Evolutionary conservation across 2,329 filamentous ascomycete genomes (phyloP).

Genomic region (Colletotrichum karsti): DNA sequence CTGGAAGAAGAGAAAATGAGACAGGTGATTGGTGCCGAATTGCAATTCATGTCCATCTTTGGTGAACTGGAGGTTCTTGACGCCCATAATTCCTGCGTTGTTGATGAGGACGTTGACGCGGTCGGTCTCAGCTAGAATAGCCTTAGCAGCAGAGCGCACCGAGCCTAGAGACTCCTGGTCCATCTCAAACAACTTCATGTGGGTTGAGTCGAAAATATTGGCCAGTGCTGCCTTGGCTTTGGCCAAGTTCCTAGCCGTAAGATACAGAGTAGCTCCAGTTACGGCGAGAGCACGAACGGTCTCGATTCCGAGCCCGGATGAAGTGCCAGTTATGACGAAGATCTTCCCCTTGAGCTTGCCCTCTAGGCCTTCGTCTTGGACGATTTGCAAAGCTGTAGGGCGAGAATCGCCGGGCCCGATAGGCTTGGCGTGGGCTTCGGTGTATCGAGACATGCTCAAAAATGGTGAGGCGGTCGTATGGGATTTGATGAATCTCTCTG

Average conservation of each 20-base stretch:
- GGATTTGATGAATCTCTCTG: background rate
- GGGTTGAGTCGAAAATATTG: constrained; percentile 22
- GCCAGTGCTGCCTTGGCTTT: constrained; percentile 41
- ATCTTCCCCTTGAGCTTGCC: constrained; percentile 41
- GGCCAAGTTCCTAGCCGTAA: constrained; percentile 42
- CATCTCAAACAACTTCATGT: constrained; percentile 1
- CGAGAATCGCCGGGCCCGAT: constrained; percentile 40
- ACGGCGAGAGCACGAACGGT: constrained; percentile 44
- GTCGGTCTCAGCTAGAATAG: constrained; percentile 37
- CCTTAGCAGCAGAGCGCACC: constrained; percentile 37
- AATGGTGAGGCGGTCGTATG: background rate
- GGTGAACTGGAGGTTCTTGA: constrained; percentile 31
- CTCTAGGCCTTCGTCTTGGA: constrained; percentile 38
- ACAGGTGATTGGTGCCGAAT: constrained; percentile 37
- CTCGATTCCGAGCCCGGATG: constrained; percentile 47
- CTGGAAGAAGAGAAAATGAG: constrained; percentile 38
- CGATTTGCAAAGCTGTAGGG: constrained; percentile 42
- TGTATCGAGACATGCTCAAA: constrained; percentile 30
- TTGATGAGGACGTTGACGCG: constrained; percentile 50
- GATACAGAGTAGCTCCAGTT: constrained; percentile 46
- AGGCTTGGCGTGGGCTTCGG: constrained; percentile 26
- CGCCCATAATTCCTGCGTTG: constrained; percentile 52
- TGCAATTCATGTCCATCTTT: constrained; percentile 35
- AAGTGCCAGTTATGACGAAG: constrained; percentile 46
- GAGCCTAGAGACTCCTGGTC: constrained; percentile 29